These are phyloP conservation scores for Bothriochloa decipiens DNA, from an alignment of 176 grass and related monocot genomes.

Conservation along the genomic window DNA sequence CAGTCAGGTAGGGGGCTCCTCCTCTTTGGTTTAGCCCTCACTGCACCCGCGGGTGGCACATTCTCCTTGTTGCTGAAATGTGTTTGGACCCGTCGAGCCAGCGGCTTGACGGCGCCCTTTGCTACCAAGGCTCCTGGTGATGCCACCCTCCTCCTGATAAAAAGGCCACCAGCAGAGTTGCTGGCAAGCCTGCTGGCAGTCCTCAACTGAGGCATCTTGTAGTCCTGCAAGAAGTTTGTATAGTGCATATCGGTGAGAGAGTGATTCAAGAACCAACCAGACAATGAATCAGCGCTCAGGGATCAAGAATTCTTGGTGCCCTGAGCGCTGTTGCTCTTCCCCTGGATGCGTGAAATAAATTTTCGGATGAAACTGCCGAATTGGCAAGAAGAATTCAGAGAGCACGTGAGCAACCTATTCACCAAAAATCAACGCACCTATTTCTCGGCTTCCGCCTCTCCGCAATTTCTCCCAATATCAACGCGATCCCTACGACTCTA, in stretches of 20 bases:
- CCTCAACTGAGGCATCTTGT: slow-evolving; percentile 59
- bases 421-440: not conserved
- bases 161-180: slow-evolving; percentile 53
- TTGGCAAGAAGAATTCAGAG: not conserved
- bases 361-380: not conserved
- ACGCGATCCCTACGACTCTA: not conserved
- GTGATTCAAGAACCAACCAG: slow-evolving; percentile 20
- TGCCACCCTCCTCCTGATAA: slow-evolving; percentile 53
- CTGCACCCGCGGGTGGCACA: slow-evolving; percentile 28
- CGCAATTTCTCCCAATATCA: not conserved
- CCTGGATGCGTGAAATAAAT: not conserved
- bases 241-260: not conserved
- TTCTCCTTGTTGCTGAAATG: slow-evolving; percentile 52
- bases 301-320: not conserved
- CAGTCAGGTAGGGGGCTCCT: slow-evolving; percentile 69
- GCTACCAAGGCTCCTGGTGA: slow-evolving; percentile 40
- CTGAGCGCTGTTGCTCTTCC: not conserved
- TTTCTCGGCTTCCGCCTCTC: not conserved
- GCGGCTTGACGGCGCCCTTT: slow-evolving; percentile 34
- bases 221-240: slow-evolving; percentile 20
- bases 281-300: not conserved
- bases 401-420: not conserved
- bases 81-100: slow-evolving; percentile 13
- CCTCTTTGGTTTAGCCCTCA: slow-evolving; percentile 34
- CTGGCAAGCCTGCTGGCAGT: slow-evolving; percentile 37